A percentile compares a stretch with the other conserved stretches of the same genome.
phyloP scores from a whole-genome alignment of 2,329 filamentous ascomycete species.

The Chrysoporthe deuterocubensis region DNA sequence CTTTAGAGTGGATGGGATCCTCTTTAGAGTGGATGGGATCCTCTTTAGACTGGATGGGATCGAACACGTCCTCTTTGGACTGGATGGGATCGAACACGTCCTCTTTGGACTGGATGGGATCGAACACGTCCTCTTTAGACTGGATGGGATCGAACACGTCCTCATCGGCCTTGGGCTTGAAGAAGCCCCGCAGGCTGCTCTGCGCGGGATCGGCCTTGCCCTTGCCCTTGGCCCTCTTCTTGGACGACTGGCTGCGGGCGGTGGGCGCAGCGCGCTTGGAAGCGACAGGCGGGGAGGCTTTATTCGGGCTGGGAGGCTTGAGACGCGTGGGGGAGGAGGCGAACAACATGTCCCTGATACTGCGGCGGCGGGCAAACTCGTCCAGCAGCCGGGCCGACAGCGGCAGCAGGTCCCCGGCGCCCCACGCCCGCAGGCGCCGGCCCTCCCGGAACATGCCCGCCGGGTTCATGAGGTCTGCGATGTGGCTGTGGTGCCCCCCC shows the following conservation, averaged over 20 bases:
- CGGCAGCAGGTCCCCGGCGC: slow-evolving; percentile 67
- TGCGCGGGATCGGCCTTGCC: slow-evolving; percentile 40
- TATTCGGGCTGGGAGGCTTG: slow-evolving; percentile 3
- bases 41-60: too few species aligned
- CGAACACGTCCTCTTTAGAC: too few species aligned
- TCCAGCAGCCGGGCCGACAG: slow-evolving; percentile 83
- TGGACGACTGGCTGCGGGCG: slow-evolving; percentile 39
- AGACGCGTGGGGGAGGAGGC: slow-evolving; percentile 34
- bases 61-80: too few species aligned
- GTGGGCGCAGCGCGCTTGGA: slow-evolving; percentile 18
- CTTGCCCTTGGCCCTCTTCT: slow-evolving; percentile 42
- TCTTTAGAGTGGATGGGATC: too few species aligned
- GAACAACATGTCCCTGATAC: slow-evolving; percentile 98
- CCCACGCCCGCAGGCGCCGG: slow-evolving; percentile 68
- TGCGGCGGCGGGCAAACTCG: slow-evolving; percentile 83
- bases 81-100: too few species aligned
- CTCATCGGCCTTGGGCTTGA: slow-evolving; percentile 62
- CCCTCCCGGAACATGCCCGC: slow-evolving; percentile 71
- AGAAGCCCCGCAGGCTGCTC: slow-evolving; percentile 76
- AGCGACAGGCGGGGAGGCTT: neutral
- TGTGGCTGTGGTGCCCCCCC: slow-evolving; percentile 50
- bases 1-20: too few species aligned
- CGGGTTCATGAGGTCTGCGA: slow-evolving; percentile 80
- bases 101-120: too few species aligned
- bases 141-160: too few species aligned